These are phyloP conservation scores for Phytophthora europaea DNA, from an alignment of 352 stramenopile genomes.

Conservation along the genomic window DNA sequence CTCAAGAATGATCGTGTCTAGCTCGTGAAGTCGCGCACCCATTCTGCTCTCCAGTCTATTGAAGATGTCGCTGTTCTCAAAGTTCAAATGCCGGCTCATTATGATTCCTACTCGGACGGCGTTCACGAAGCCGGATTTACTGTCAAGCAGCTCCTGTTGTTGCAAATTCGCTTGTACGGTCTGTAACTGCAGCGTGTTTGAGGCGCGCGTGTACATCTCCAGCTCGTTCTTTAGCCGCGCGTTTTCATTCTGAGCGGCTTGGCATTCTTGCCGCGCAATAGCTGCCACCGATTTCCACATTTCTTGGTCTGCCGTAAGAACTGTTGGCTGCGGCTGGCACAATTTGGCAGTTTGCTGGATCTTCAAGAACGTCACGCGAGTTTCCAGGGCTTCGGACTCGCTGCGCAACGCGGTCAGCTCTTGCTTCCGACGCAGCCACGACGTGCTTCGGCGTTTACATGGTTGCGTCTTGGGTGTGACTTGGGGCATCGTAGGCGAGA, in stretches of 20 bases:
- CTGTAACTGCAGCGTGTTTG: constrained; percentile 8
- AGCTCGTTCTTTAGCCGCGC: constrained; percentile 12
- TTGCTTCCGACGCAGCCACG: constrained; percentile 40
- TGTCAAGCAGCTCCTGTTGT: neutral
- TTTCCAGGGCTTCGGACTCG: constrained; percentile 18
- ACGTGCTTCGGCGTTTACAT: constrained; percentile 27
- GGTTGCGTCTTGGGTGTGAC: neutral
- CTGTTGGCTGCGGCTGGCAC: neutral
- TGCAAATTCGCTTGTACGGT: neutral
- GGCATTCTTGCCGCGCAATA: constrained; percentile 19
- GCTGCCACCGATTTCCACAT: constrained; percentile 28
- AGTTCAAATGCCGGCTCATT: neutral
- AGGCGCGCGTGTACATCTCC: constrained; percentile 6
- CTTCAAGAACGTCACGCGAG: constrained; percentile 8
- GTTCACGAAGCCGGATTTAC: neutral
- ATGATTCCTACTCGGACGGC: neutral
- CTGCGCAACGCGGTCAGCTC: constrained; percentile 22
- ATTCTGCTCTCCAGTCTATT: constrained; percentile 11
- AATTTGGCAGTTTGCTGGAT: neutral
- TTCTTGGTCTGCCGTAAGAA: constrained; percentile 6
- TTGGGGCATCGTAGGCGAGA: neutral
- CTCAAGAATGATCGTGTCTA: constrained; percentile 12
- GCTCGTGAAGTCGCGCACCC: constrained; percentile 1
- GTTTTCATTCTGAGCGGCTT: constrained; percentile 22
- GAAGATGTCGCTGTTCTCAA: constrained; percentile 11